phyloP scores from a whole-genome alignment of 2,329 filamentous ascomycete genomes.

The Cladosporium velox region DNA sequence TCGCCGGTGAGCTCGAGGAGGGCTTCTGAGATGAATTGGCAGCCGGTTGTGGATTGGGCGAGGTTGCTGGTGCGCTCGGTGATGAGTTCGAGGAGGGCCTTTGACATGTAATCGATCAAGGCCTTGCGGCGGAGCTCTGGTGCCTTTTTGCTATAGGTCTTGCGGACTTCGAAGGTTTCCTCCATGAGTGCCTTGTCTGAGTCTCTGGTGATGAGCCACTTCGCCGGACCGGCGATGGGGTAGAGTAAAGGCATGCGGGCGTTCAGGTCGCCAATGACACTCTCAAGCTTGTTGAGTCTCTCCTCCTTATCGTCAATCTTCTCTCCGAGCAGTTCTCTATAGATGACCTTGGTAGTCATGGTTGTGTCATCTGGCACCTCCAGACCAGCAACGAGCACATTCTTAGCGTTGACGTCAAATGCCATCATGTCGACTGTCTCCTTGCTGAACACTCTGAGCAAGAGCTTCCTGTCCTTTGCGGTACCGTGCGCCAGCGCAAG shows the following conservation, averaged over 20 bases:
- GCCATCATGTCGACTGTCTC: slow-evolving; percentile 86
- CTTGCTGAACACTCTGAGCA: slow-evolving; percentile 80
- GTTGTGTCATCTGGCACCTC: slow-evolving; percentile 96
- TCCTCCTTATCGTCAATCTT: slow-evolving; percentile 51
- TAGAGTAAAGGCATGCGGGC: slow-evolving; percentile 72
- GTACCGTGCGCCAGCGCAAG: slow-evolving; percentile 79
- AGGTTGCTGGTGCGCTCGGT: slow-evolving; percentile 67
- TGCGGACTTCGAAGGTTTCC: slow-evolving; percentile 77
- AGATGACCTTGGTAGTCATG: slow-evolving; percentile 79
- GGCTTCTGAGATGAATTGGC: slow-evolving; percentile 81
- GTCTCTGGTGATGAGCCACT: slow-evolving; percentile 63
- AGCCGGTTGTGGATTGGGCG: slow-evolving; percentile 75
- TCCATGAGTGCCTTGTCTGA: slow-evolving; percentile 68
- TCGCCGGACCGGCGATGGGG: slow-evolving; percentile 67
- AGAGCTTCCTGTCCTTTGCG: slow-evolving; percentile 89
- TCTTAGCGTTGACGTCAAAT: slow-evolving; percentile 74
- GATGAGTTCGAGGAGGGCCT: slow-evolving; percentile 73
- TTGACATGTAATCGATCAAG: slow-evolving; percentile 71
- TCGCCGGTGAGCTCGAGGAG: slow-evolving; percentile 75
- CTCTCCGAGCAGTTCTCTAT: slow-evolving; percentile 78
- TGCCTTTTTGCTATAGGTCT: slow-evolving; percentile 90
- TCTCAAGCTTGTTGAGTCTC: slow-evolving; percentile 57
- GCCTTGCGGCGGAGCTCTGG: slow-evolving; percentile 73
- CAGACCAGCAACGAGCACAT: slow-evolving; percentile 79
- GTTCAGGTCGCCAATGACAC: slow-evolving; percentile 68